Conservation (phyloP, 352 stramenopile genomes). For the Phytopythium delawarense region DNA sequence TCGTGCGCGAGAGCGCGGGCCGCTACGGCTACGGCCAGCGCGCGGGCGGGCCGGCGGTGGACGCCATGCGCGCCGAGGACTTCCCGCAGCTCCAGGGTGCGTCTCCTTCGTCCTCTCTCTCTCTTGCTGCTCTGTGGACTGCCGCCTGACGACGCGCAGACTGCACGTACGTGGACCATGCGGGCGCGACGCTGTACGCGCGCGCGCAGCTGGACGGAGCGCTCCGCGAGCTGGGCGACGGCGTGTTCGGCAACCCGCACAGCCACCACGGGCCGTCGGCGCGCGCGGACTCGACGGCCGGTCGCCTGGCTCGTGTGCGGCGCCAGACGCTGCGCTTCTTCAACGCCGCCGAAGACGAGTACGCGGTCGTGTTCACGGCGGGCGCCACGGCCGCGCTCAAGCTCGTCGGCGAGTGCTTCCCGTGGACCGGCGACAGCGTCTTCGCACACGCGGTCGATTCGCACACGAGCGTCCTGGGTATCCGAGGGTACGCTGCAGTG, state of each 20-base stretch:
- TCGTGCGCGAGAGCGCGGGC: conserved; percentile 19
- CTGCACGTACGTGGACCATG: conserved; percentile 81
- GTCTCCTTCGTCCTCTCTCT: too few relatives aligned
- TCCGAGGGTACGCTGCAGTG: conserved; percentile 38
- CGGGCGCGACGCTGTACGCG: conserved; percentile 76
- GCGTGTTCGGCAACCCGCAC: conserved; percentile 68
- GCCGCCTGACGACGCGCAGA: too few relatives aligned
- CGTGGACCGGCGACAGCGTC: conserved; percentile 44
- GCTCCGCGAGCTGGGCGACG: conserved; percentile 42
- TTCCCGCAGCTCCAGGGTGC: conserved; percentile 40
- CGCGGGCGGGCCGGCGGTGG: conserved; percentile 16
- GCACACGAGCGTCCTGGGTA: conserved; percentile 72
- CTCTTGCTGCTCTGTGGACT: too few relatives aligned
- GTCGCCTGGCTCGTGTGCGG: conserved; percentile 37
- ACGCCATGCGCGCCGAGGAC: conserved; percentile 38
- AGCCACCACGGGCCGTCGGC: conserved; percentile 22
- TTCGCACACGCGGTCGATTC: conserved; percentile 65
- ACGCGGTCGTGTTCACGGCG: conserved; percentile 82
- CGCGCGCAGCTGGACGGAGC: conserved; percentile 50
- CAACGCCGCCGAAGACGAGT: conserved; percentile 57
- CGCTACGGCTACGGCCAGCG: conserved; percentile 28
- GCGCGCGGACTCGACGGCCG: conserved; percentile 32
- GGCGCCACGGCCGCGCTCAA: conserved; percentile 80
- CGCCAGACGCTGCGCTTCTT: conserved; percentile 68
- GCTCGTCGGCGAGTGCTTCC: conserved; percentile 78